Conservation (phyloP, 768 basidiomycete species). For the Pleurotus tuber-regium region DNA sequence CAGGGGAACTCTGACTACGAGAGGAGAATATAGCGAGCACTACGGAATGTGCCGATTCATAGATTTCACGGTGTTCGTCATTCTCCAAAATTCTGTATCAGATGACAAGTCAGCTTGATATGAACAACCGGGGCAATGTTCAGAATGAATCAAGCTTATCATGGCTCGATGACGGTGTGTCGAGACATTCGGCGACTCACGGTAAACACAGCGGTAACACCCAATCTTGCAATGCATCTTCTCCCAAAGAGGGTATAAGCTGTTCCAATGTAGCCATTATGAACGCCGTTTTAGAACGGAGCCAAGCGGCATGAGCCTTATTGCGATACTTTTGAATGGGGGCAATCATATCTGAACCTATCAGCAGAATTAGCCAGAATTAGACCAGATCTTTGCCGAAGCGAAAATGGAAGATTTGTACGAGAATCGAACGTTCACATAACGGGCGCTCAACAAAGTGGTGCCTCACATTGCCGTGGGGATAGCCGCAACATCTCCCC, state of each 20-base stretch:
- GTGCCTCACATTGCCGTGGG: conserved; percentile 1
- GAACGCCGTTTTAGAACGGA: conserved; percentile 53
- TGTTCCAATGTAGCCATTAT: conserved; percentile 77
- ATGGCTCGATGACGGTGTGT: conserved; percentile 7
- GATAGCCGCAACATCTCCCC: conserved; percentile 5
- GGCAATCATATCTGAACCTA: conserved; percentile 8
- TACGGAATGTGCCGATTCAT: conserved; percentile 85
- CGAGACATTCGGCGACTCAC: conserved; percentile 44
- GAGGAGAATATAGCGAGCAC: conserved; percentile 72
- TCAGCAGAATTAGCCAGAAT: not conserved
- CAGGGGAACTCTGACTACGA: conserved; percentile 38
- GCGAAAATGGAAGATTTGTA: not conserved
- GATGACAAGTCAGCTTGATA: not conserved
- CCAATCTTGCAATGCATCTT: conserved; percentile 46
- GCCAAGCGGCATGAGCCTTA: conserved; percentile 13
- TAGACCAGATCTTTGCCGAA: not conserved
- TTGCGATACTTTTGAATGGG: conserved; percentile 18
- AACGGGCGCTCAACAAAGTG: conserved; percentile 3
- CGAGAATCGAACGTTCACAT: not conserved
- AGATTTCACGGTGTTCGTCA: conserved; percentile 61
- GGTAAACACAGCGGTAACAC: conserved; percentile 65
- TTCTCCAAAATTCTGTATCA: conserved; percentile 1
- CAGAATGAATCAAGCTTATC: conserved; percentile 2
- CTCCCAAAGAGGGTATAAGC: conserved; percentile 59
- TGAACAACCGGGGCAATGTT: no score